Base-by-base conservation (phyloP, 2,329 filamentous ascomycete genomes). In the Gyromitra esculenta region DNA sequence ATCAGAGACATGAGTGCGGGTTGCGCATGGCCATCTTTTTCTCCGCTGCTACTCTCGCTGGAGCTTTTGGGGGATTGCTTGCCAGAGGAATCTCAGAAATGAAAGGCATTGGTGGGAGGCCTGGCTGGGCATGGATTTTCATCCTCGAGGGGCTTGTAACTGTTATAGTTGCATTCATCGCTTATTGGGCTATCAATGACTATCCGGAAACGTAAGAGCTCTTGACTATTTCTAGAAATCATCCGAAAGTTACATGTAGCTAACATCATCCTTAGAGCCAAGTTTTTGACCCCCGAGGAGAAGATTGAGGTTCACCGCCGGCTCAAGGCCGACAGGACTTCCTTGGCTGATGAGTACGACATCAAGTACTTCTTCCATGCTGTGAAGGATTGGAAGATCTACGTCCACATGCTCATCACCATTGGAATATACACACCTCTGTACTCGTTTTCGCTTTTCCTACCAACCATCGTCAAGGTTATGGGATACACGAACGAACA, bases 61-160 rank as follows among this genome's bases (percentile, higher is more conserved):
- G 87, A 50, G 86, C 87, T 6, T 88, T 88, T 77, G 86, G 86
- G 64, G 85, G 86, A 35, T 83, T 88, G 2, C 81, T 88, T 1
- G 87, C 87, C 5, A 84, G 85, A 57, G 88, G 85, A 8, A 89
- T 90, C 69, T 82, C 85, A 1, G 85, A 87, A 79, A 89, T 90
- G 87, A 80, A 85, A 70, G 87, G 87, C n/a, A 81, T 89, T 1
- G 89, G 85, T 31, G 89, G 88, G 0, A 86, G 86, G 45, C 81
- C 84, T 0, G 91, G 91, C 0, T 95, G 92, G 92, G 86, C 88
- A 1, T 94, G 91, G 92, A 93, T 95, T 66, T 95, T 95, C 82
- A 91, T 94, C 75, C 84, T 93, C 2, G 90, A 92, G 82, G 87
- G 88, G 39, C 75, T 87, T 21, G 80, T 85, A 25, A 88, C 86